Evolutionary conservation across 345 rosid genomes (phyloP).

Genomic region (thale cress (Arabidopsis thaliana)): TAIR10.1 NC_003076.8:20879501-20880000

Average conservation of each 20-base stretch:
- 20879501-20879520: constrained; percentile 91
- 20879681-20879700: neutral
- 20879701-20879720: neutral
- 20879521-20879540: constrained; percentile 91
- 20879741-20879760: neutral
- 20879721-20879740: constrained; percentile 10
- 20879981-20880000: neutral
- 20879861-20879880: constrained; percentile 96
- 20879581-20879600: constrained; percentile 81
- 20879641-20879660: neutral
- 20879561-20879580: constrained; percentile 92
- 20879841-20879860: constrained; percentile 80
- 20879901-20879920: constrained; percentile 77
- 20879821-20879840: constrained; percentile 22
- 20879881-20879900: constrained; percentile 86
- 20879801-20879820: constrained; percentile 10
- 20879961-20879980: constrained; percentile 30
- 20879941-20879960: constrained; percentile 81
- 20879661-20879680: neutral
- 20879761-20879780: neutral
- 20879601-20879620: neutral
- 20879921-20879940: constrained; percentile 80
- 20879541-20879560: constrained; percentile 84
- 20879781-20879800: neutral
- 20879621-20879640: constrained; percentile 20